Percentiles rank a stretch among this genome's conserved stretches.
Conservation (phyloP, 2,329 filamentous ascomycete genomes). For the Drechslerella coelobrocha region DNA sequence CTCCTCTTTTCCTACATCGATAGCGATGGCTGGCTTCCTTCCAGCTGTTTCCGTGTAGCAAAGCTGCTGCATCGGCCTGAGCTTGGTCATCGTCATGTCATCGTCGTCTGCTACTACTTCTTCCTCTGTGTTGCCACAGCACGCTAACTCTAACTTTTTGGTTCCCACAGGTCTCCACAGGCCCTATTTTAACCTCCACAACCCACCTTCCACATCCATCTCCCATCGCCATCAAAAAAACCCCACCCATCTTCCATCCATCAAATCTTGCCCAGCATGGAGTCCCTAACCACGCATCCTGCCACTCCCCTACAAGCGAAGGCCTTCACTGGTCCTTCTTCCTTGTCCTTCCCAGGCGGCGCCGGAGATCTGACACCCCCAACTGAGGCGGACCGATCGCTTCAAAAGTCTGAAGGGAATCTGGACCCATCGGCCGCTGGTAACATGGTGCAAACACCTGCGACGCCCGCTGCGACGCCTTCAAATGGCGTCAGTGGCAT, state of each 20-base stretch:
- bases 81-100: too few species aligned
- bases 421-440: constrained; percentile 62
- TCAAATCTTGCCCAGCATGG: constrained; percentile 68
- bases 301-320: constrained; percentile 90
- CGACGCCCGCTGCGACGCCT: constrained; percentile 90
- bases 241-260: constrained; percentile 4
- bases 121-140: background rate
- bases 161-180: background rate
- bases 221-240: too few species aligned
- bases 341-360: constrained; percentile 87
- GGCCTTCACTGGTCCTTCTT: constrained; percentile 90
- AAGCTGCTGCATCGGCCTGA: background rate
- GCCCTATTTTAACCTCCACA: background rate
- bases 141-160: background rate
- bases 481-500: constrained; percentile 84
- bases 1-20: background rate
- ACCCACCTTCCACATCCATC: background rate
- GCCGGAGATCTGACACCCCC: constrained; percentile 82
- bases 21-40: background rate
- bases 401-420: constrained; percentile 62
- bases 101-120: too few species aligned
- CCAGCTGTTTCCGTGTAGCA: background rate
- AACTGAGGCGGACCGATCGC: constrained; percentile 70
- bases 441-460: constrained; percentile 62
- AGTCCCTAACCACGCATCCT: constrained; percentile 88